Evolutionary conservation across 805 yeast genomes (phyloP), one percentile per base, ranked within the genome.

Genomic region (Saccharomycopsis amapae): DNA sequence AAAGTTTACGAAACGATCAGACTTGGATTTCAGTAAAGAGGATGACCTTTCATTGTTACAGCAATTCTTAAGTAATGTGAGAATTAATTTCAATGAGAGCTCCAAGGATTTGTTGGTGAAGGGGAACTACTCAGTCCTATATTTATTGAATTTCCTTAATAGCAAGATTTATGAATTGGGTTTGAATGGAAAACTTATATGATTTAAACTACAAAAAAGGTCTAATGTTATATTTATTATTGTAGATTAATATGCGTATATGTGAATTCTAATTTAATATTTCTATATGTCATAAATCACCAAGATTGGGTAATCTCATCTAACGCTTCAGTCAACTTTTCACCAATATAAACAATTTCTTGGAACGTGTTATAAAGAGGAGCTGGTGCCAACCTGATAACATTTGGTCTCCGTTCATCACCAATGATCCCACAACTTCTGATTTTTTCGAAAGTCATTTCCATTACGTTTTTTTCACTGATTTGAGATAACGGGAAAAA

Each of bases 401-500:
- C 97, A 58, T 79, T 79, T 1, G 97, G 97, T 58, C 86, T 72
- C 59, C 97, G 72, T 58, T 89, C 96, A 60, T 89, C 97, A 47
- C 86, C 83, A 20, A 89, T 75, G 1, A 86, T 76, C 2, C 87
- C 96, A 4, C 62, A 53, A 9, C 67, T 57, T 28, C 66, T 66
- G 51, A 89, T 58, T 49, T 67, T 65, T 1, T 58, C 54, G 48
- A 74, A 72, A 2, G 86, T 78, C 19, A 59, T 56, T 45, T 75
- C 80, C 96, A 88, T 87, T 1, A 75, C 62, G 34, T 75, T 72
- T 5, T 58, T 48, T n/a, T 55, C 50, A 3, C 61, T 65, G 4
- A 65, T 67, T 5, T 62, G 48, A 41, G 67, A 69, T 10, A 42
- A 25, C 0, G 81, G 79, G 46, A 66, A 64, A 62, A 89, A 87